Evolutionary conservation across 1,284 basidiomycete species (phyloP), one percentile per base, ranked within the genome.

Genomic region (Puccinia horiana): DNA sequence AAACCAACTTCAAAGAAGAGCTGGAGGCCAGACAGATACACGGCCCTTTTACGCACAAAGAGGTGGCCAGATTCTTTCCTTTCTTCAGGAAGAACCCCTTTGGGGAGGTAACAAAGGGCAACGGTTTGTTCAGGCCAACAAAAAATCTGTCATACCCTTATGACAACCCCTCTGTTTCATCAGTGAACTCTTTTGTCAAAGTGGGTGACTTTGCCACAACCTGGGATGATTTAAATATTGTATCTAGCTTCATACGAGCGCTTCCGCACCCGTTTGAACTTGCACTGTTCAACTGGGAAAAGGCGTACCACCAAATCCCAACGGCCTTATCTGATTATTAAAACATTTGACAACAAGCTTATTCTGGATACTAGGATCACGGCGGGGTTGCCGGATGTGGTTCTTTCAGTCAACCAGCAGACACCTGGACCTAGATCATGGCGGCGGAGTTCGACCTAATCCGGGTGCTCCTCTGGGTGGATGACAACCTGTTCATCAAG

Each of bases 401-500:
- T n/a, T n/a, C n/a, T n/a, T n/a, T n/a, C n/a, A n/a, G n/a, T n/a
- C n/a, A n/a, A 0, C 70, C 70, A 35, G 70, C 70, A 37, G 70
- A 73, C 20, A 3, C 52, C 3, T 73, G 70, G 70, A 52, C 26
- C 23, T 2, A 16, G 23, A 52, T 73, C 2, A 73, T 52, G 9
- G 3, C 52, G 26, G 18, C 0, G 11, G 42, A 32, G 3, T 73
- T 73, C 3, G 52, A 73, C 18, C 4, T 72, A n/a, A 9, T 26
- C 16, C 0, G 12, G 23, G 18, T 37, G 16, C 44, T 72, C 18
- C 9, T 42, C 20, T 73, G 70, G 70, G 69, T 72, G 0, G 70
- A 73, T 18, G 37, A 73, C 44, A 73, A 73, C 23, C 32, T 73
- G 6, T 52, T 73, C 9, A 23, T 73, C 35, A 73, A 52, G 29